A percentile compares a stretch with the other conserved stretches of the same genome.
Conservation (phyloP, 148 eudicot genomes). For the Chenopodium berlandieri region DNA sequence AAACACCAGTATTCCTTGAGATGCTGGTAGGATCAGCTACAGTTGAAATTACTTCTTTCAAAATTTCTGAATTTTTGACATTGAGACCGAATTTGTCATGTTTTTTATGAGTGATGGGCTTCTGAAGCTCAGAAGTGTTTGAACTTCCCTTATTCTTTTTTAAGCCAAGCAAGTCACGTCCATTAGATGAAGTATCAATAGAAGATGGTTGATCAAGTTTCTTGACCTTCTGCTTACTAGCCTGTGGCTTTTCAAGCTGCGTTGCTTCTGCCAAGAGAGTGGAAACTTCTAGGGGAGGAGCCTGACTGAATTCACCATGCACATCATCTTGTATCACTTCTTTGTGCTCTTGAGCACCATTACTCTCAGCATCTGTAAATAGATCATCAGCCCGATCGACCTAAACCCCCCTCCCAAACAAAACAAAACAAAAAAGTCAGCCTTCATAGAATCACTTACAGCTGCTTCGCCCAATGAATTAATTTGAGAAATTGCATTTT, state of each 20-base stretch:
- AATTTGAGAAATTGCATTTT: neutral
- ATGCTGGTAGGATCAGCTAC: neutral
- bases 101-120: constrained; percentile 16
- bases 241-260: constrained; percentile 20
- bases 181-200: constrained; percentile 22
- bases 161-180: constrained; percentile 10
- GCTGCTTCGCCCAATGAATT: neutral
- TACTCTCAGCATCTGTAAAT: neutral
- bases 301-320: neutral
- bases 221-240: constrained; percentile 32
- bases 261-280: constrained; percentile 18
- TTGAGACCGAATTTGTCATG: constrained; percentile 16
- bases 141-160: constrained; percentile 21
- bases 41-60: constrained; percentile 18
- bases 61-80: constrained; percentile 23
- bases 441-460: neutral
- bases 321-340: neutral
- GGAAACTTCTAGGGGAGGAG: constrained; percentile 19
- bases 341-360: neutral
- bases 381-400: constrained; percentile 8
- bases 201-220: constrained; percentile 28
- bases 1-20: constrained; percentile 1
- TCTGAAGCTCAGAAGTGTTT: constrained; percentile 27
- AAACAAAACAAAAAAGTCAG: neutral
- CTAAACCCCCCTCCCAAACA: neutral